Conservation (phyloP, 306 rosid genomes). For the Gastrolobium bilobum region DNA sequence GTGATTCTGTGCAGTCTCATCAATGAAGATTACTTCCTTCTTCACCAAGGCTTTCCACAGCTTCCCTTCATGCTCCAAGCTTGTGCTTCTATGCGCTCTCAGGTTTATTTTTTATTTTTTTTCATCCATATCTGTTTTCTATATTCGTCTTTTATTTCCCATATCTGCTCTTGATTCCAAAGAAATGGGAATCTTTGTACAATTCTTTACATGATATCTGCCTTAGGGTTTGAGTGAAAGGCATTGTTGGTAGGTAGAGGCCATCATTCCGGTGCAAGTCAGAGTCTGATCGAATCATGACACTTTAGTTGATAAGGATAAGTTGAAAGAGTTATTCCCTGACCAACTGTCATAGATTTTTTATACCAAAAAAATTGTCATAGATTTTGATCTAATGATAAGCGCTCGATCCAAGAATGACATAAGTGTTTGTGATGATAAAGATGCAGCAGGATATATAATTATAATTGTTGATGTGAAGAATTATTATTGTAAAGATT, state of each 20-base stretch:
- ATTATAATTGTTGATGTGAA: background rate
- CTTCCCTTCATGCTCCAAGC: constrained; percentile 62
- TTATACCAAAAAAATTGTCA: too few species aligned
- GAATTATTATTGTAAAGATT: background rate
- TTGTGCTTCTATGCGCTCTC: constrained; percentile 66
- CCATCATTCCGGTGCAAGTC: too few species aligned
- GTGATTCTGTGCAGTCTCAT: background rate
- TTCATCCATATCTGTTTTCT: background rate
- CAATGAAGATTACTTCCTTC: constrained; percentile 63
- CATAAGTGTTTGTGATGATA: background rate
- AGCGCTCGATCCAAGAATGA: background rate
- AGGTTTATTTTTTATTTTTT: constrained; percentile 57
- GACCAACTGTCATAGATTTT: too few species aligned
- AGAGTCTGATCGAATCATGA: too few species aligned
- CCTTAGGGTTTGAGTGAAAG: too few species aligned
- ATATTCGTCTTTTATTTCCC: background rate
- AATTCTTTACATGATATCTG: background rate
- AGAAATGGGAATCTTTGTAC: background rate
- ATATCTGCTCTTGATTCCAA: background rate
- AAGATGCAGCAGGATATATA: background rate
- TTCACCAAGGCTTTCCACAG: constrained; percentile 58
- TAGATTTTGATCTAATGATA: too few species aligned
- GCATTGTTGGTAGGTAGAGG: too few species aligned
- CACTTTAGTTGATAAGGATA: too few species aligned
- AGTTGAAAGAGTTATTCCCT: too few species aligned